Base-by-base conservation (phyloP, 441 rosid species). In the Syzygium malaccense region DNA sequence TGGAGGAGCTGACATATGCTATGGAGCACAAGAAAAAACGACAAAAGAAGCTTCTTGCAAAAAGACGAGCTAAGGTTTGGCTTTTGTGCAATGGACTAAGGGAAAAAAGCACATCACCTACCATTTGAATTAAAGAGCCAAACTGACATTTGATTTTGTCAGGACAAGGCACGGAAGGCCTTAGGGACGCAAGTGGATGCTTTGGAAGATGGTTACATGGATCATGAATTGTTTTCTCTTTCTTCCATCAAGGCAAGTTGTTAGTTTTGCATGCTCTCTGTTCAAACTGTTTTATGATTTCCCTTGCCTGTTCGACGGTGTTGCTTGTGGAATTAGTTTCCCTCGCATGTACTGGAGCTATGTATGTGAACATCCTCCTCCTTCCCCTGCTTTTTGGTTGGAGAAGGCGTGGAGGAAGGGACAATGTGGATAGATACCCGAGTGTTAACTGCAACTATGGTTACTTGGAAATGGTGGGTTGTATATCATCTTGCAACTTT, bases 81-180 rank as follows among this genome's bases (percentile, higher is more conserved):
- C 48, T 85, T 55, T 85, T 25, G n/a, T 85, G 57, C 20, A 4
- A 55, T 85, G 66, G 83, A 37, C 41, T 37, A 37, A 71, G 49
- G 83, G 51, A 37, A 23, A 37, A 71, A 37, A 6, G n/a, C 83
- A 71, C 20, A 23, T 37, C 83, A 71, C 25, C 10, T 62, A 26
- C 54, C 55, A 49, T 66, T 85, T 87, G 62, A n/a, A 33, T 83
- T 75, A 62, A 86, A 56, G n/a, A 58, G 23, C 55, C 45, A 75
- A 20, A 58, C 28, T 87, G 87, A 89, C 26, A n/a, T 55, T 84
- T 41, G 64, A 71, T 92, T 26, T 85, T 88, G 80, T 75, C 94
- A 98, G 99, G 99, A 96, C 88, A 96, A 95, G 93, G 91, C 92
- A 26, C 94, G 98, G 88, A 97, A 97, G 92, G 94, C 99, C 54